A percentile compares a stretch with the other conserved stretches of the same genome.
phyloP scores from a whole-genome alignment of 495 filamentous ascomycete genomes.

The Neurospora sp. region DNA sequence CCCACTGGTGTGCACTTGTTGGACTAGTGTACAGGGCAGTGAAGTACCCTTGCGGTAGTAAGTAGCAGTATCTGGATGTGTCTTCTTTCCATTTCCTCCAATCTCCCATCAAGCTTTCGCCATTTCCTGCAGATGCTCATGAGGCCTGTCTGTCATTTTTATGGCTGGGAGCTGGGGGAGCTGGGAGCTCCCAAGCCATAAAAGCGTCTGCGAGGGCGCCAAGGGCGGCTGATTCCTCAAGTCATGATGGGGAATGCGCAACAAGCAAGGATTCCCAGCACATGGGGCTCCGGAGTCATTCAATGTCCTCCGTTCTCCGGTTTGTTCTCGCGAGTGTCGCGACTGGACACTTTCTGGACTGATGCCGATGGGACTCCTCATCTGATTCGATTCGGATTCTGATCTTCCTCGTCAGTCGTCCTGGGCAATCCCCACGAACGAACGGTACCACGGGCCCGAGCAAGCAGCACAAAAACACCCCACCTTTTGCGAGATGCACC shows the following conservation, averaged over 20 bases:
- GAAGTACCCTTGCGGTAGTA: background rate
- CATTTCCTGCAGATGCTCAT: background rate
- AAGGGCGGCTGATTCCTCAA: background rate
- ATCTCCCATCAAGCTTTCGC: background rate
- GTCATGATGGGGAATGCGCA: background rate
- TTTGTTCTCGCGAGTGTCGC: background rate
- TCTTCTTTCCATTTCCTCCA: background rate
- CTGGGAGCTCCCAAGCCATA: background rate
- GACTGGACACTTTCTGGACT: background rate
- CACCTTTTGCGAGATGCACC: background rate
- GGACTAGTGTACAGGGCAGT: background rate
- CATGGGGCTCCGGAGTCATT: background rate
- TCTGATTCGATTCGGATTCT: background rate
- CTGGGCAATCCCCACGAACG: background rate
- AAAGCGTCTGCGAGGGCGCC: background rate
- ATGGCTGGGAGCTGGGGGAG: background rate
- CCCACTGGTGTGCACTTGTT: background rate
- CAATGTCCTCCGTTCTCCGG: background rate
- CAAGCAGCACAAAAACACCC: background rate
- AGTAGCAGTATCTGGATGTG: background rate
- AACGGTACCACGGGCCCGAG: background rate
- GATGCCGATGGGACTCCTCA: background rate
- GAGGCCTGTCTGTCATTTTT: background rate
- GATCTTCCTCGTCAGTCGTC: background rate
- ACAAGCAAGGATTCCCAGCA: background rate